Evolutionary conservation across 805 yeast species (phyloP), one percentile per base, ranked within the genome.

Genomic region (Torulaspora gathmanii): DNA sequence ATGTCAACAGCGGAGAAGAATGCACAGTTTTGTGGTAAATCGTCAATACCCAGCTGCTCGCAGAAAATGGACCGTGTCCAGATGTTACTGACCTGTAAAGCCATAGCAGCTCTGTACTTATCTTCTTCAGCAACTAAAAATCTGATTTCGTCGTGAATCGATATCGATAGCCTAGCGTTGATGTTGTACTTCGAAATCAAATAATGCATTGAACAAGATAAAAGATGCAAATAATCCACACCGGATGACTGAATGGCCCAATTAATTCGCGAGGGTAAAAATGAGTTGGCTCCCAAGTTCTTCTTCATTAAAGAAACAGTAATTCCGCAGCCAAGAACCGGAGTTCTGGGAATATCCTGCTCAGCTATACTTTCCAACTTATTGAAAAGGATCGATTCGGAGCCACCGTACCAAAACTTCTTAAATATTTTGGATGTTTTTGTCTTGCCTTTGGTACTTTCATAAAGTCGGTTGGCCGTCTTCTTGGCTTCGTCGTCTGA

Each of bases 161-260:
- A 88, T 9, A 93, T 72, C 51, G 83, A 71, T 44, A 93, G 70
- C 41, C 99, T 69, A 0, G 95, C 95, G 28, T 83, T 76, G 9
- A 95, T 69, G 3, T 70, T 58, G 64, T 80, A 91, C 49, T 72
- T 75, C 31, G 78, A 73, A 33, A 78, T 71, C 54, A 93, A 70
- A 56, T 89, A 87, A 46, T 87, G 86, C 97, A 95, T 90, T 0
- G 96, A 79, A 4, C 88, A 78, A 39, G 91, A 74, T 48, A 93
- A 64, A 33, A 93, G 63, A 62, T 93, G 99, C 42, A 93, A 71
- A 59, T 95, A 93, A 63, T 93, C 99, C 15, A 95, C 99, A 29
- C 99, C 99, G 1, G 96, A 87, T 17, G 96, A 87, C 64, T 93
- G 99, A 60, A 93, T 93, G 0, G 96, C 87, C 99, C 99, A 93